A percentile compares a stretch with the other conserved stretches of the same genome.
phyloP scores from a whole-genome alignment of 164 flowering plant genomes.

The Dillenia turbinata region DNA sequence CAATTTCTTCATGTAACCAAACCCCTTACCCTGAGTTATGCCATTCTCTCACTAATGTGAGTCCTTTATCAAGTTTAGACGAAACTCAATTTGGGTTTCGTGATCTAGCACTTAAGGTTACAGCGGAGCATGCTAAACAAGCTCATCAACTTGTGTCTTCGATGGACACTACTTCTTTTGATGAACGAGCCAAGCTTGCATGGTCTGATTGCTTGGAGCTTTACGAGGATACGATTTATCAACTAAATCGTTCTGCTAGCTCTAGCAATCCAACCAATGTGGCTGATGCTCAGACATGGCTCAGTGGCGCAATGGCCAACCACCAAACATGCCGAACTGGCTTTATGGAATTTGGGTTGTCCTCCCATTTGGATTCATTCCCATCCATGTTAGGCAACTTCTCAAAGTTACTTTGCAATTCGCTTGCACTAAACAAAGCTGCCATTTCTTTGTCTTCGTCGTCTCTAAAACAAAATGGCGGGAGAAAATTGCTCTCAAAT shows the following conservation, averaged over 20 bases:
- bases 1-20: constrained; percentile 34
- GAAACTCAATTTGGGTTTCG: constrained; percentile 23
- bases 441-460: background rate
- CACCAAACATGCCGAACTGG: constrained; percentile 22
- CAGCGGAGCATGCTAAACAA: constrained; percentile 33
- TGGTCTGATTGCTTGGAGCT: constrained; percentile 52
- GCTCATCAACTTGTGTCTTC: constrained; percentile 33
- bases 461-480: constrained; percentile 7
- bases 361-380: constrained; percentile 22
- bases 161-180: constrained; percentile 30
- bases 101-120: constrained; percentile 25
- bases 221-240: constrained; percentile 33
- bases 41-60: constrained; percentile 17
- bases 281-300: too few relatives aligned
- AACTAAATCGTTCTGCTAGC: constrained; percentile 31
- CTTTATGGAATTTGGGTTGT: constrained; percentile 33
- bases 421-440: constrained; percentile 41
- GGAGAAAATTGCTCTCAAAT: constrained; percentile 23
- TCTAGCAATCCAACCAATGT: constrained; percentile 9
- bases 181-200: background rate
- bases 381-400: constrained; percentile 26
- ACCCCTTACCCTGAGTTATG: constrained; percentile 62
- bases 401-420: constrained; percentile 51
- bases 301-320: too few relatives aligned
- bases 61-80: constrained; percentile 4